A percentile compares a stretch with the other conserved stretches of the same genome.
Conservation (phyloP, 2,329 filamentous ascomycete species). For the Neonectria punicea region DNA sequence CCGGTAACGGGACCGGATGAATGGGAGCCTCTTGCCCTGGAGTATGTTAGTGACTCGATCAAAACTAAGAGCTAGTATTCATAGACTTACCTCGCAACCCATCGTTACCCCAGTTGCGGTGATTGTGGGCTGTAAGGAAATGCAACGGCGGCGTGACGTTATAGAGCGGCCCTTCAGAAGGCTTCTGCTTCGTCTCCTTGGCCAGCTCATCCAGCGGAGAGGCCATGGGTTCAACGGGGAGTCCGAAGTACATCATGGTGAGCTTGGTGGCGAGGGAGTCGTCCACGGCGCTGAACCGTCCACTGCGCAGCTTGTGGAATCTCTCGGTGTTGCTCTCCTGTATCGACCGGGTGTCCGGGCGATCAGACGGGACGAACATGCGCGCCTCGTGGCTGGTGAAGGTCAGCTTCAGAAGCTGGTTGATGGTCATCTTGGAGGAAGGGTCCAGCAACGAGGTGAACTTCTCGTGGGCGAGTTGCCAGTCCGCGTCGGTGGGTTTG, state of each 20-base stretch:
- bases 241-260: slow-evolving; percentile 58
- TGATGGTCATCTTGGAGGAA: slow-evolving; percentile 35
- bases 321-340: slow-evolving; percentile 46
- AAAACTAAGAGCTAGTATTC: too few relatives aligned
- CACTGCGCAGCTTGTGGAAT: slow-evolving; percentile 45
- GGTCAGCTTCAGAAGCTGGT: slow-evolving; percentile 45
- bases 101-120: slow-evolving; percentile 46
- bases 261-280: slow-evolving; percentile 53
- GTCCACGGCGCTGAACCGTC: slow-evolving; percentile 44
- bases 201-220: slow-evolving; percentile 40
- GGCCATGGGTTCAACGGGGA: slow-evolving; percentile 54
- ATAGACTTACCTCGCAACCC: slow-evolving; percentile 31
- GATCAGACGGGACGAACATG: slow-evolving; percentile 45
- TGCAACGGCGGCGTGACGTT: slow-evolving; percentile 43
- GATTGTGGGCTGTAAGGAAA: slow-evolving; percentile 45
- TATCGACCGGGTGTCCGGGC: slow-evolving; percentile 42
- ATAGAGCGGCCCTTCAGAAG: not conserved
- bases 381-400: slow-evolving; percentile 50
- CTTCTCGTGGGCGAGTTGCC: slow-evolving; percentile 41
- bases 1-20: slow-evolving; percentile 16
- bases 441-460: slow-evolving; percentile 44
- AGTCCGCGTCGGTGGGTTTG: slow-evolving; percentile 35
- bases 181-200: not conserved
- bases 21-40: slow-evolving; percentile 23
- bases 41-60: slow-evolving; percentile 16